Evolutionary conservation across 345 rosid genomes (phyloP), one percentile per base, ranked within the genome.

Genomic region (Sonneratia alba): DNA sequence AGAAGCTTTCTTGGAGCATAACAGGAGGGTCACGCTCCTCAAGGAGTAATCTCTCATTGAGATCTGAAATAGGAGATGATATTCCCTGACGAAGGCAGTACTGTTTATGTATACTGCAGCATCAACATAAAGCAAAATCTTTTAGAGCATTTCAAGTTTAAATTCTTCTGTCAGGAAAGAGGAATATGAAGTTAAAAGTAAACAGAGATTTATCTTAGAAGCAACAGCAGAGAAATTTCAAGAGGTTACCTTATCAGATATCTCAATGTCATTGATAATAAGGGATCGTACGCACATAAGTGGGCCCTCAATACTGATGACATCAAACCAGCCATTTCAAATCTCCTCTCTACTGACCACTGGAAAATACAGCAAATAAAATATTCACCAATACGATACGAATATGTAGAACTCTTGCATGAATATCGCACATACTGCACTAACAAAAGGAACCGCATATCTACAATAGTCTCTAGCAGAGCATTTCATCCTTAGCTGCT

Each of bases 301-400:
- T 89, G 86, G 71, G 96, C 95, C 83, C 96, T 86, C 80, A 91
- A 81, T 67, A 94, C 85, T 75, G 98, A 90, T 22, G 91, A 86
- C 89, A 94, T 82, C 22, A 90, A 77, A 72, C 97, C 98, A 78
- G 97, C 95, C 85, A 94, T 91, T 72, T 91, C 97, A 77, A 78
- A 81, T 75, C 98, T 87, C 89, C 87, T 90, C 83, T 74, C 85
- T 77, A 90, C 90, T 40, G 95, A 89, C 98, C 98, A 94, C 97
- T 94, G 89, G 70, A 79, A 78, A 73, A 79, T 40, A 59, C 38
- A 67, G 36, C n/a, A 56, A 56, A 49, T 61, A 27, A 61, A 7
- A 1, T 61, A n/a, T 19, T n/a, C 65, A 61, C 0, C 4, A 61
- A 19, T 9, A 1, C 10, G 45, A 42, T 42, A 42, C 6, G 45